Evolutionary conservation across 148 eudicot genomes (phyloP), one percentile per base, ranked within the genome.

Genomic region (Rhododendron ovatum): DNA sequence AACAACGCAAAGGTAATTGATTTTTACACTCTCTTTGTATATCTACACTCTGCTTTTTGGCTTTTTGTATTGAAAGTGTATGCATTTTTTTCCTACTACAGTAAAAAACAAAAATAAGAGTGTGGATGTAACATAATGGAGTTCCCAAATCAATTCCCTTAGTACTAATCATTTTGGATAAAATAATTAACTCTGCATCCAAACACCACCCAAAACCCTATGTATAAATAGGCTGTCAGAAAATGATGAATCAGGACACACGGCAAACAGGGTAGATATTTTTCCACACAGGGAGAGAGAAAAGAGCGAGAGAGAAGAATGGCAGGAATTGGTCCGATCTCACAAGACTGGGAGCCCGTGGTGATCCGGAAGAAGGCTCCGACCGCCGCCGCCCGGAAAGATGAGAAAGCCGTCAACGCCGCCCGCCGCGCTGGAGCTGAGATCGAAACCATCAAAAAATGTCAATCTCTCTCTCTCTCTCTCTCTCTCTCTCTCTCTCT

Each of bases 341-440:
- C 90, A 5, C 99, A 97, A 80, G 99, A 97, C 88, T 97, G 99
- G 99, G 99, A 97, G 86, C 99, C 99, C 28, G 98, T 95, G 47
- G 99, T 97, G 18, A 87, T 97, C 81, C 93, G 99, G 55, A 97
- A 97, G 91, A 97, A 97, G 90, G 95, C 98, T 5, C 99, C 99
- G 15, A 94, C 90, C 85, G 88, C 99, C 90, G 98, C 99, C 87
- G 98, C 98, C 8, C 93, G 95, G 43, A 97, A 97, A 87, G 98
- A 97, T 74, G 99, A 95, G 88, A 97, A 97, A 71, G 95, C 94
- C 90, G 98, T 97, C 93, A 97, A 97, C 96, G 99, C 99, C 82
- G 99, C 99, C 55, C 99, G 99, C 22, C 98, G 99, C n/a, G 81
- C 98, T 85, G 99, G 99, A 22, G 99, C 99, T 55, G 98, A 97